Evolutionary conservation across 129 eudicot genomes (phyloP), one percentile per base, ranked within the genome.

Genomic region (Flaveria trinervia): DNA sequence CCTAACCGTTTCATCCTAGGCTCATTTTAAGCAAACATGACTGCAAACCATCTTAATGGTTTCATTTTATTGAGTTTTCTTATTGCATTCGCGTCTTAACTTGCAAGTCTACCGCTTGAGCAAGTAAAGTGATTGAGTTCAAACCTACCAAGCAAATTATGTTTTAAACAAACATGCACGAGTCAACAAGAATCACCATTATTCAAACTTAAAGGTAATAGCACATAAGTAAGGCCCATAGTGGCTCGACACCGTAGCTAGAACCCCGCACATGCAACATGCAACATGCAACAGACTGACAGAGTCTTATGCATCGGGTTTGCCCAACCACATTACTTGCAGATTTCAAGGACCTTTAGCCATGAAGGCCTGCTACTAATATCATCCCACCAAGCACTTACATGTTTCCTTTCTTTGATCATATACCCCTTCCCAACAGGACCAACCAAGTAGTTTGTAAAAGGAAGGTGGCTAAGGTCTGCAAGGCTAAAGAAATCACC

Each of bases 361-460:
- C 92, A 90, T 54, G 96, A 82, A 13, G 96, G 92, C 79, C 96
- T 86, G 43, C 65, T 84, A 65, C 92, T 88, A 44, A 90, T 90
- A 73, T 84, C 96, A 81, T 90, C 90, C 96, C 96, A 90, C 96
- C 96, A 90, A 18, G 84, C 84, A 83, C 87, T 88, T 43, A 88
- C 91, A 80, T 82, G 85, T 25, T 83, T 83, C 84, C 96, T 83
- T 10, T 81, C 84, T 80, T 79, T 84, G 23, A 90, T 82, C 91
- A 90, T 61, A 55, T 84, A 80, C 61, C 51, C 88, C 65, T 85
- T 88, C 70, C 74, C 73, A 68, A 85, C 48, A 33, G 50, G 62
- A 18, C 74, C 83, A 54, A 80, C 80, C 83, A 91, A 80, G 75
- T 80, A 84, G 69, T 66, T 77, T 13, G 84, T 77, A 70, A 86